These are phyloP conservation scores for Colletotrichum melonis DNA, from an alignment of 2,329 filamentous ascomycete genomes.

Conservation along the genomic window DNA sequence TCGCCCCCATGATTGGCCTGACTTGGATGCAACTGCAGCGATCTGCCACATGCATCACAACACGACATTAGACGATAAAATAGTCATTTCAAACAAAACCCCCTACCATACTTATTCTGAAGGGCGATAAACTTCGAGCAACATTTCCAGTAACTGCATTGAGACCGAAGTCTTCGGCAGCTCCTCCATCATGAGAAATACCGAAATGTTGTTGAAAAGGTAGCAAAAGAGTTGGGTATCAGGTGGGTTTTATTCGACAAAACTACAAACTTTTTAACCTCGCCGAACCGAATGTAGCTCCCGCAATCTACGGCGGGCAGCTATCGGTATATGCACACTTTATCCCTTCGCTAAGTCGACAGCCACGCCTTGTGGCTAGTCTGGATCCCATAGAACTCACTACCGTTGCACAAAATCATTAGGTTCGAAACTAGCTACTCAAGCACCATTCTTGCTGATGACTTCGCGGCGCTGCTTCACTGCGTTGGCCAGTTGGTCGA, in stretches of 20 bases:
- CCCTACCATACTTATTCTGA: not conserved
- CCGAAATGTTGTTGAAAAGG: not conserved
- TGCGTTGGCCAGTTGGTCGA: constrained; percentile 82
- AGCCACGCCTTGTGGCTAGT: not conserved
- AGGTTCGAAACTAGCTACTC: not conserved
- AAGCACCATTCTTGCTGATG: constrained; percentile 26
- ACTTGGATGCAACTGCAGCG: not conserved
- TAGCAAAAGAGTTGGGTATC: not conserved
- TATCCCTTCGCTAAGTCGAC: not conserved
- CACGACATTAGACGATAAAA: constrained; percentile 25
- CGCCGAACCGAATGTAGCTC: not conserved
- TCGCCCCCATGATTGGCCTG: constrained; percentile 28
- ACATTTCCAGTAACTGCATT: not conserved
- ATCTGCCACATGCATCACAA: constrained; percentile 7
- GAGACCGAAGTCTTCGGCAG: not conserved
- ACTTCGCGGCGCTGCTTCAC: constrained; percentile 78
- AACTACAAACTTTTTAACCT: constrained; percentile 3
- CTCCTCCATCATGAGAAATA: not conserved
- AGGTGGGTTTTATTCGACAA: not conserved
- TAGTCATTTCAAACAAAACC: not conserved
- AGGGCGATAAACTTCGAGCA: not conserved
- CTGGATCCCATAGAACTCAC: too few species aligned
- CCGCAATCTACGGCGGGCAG: not conserved
- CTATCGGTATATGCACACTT: constrained; percentile 18
- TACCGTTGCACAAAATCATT: not conserved